Percentiles rank a stretch among this genome's conserved stretches.
Evolutionary conservation across 805 yeast genomes (phyloP).

Genomic region (Candida michaelii): DNA sequence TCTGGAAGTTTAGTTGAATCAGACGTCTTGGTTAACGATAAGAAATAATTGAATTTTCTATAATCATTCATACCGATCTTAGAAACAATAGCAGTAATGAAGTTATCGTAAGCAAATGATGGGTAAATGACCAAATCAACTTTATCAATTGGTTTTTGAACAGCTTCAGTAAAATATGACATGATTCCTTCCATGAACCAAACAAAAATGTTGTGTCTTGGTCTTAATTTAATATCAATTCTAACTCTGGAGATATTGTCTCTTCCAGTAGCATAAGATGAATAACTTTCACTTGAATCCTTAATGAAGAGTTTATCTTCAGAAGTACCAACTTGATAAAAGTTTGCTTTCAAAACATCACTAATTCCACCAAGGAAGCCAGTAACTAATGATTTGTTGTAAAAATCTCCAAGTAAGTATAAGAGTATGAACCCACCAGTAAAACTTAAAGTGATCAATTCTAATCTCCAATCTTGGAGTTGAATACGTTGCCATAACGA

Average conservation of each 20-base stretch:
- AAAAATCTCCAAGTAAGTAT: slow-evolving; percentile 57
- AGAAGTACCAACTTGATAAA: slow-evolving; percentile 72
- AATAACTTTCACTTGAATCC: slow-evolving; percentile 62
- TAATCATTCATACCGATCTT: slow-evolving; percentile 76
- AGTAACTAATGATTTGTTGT: slow-evolving; percentile 58
- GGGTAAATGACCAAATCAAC: slow-evolving; percentile 62
- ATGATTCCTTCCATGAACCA: slow-evolving; percentile 63
- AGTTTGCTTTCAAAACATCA: slow-evolving; percentile 61
- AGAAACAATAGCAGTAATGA: slow-evolving; percentile 80
- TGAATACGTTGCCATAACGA: slow-evolving; percentile 57
- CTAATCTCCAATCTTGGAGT: slow-evolving; percentile 76
- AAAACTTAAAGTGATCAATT: slow-evolving; percentile 53
- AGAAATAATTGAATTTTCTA: slow-evolving; percentile 75
- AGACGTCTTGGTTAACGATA: slow-evolving; percentile 80
- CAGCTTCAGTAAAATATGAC: slow-evolving; percentile 55
- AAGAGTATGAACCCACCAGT: slow-evolving; percentile 49
- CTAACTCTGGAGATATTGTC: slow-evolving; percentile 64
- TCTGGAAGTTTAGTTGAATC: slow-evolving; percentile 70
- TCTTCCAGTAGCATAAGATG: slow-evolving; percentile 88
- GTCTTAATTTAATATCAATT: slow-evolving; percentile 61
- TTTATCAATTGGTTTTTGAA: slow-evolving; percentile 55
- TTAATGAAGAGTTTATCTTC: slow-evolving; percentile 47
- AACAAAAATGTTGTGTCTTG: slow-evolving; percentile 78
- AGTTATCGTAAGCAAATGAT: slow-evolving; percentile 61
- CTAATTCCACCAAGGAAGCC: slow-evolving; percentile 50